Base-by-base conservation (phyloP, 2,329 filamentous ascomycete genomes). In the Tricladium varicosporioides region DNA sequence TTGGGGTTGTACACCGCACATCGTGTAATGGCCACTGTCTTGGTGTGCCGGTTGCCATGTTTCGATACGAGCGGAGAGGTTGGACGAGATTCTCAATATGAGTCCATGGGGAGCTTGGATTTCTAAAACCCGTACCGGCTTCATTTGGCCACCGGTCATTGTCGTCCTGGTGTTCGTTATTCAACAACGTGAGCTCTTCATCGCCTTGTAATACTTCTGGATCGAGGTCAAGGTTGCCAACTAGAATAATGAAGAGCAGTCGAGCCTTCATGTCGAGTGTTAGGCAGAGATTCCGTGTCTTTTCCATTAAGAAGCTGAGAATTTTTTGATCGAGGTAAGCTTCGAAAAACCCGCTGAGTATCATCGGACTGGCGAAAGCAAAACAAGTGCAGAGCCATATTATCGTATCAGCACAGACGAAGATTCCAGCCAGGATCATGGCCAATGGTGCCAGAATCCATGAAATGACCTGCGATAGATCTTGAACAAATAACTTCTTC, bases 401-500 rank as follows among this genome's bases (percentile, higher is more conserved):
- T 2, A 61, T 33, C 4, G 56, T 63, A 44, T 64, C 62, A 11
- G 46, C 33, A 18, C 44, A 19, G 1, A 55, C 58, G 14, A 53
- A 45, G 18, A 61, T 16, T 1, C 48, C 57, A 27, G 58, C 56
- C 10, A 60, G 14, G 5, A 64, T 46, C 51, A 62, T 56, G 5
- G 54, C 56, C 11, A 61, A 51, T 8, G 56, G 56, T 13, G 49
- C 55, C 7, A 55, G 13, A 5, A 62, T 19, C 44, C 49, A 60
- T 5, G 53, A 53, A 4, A 58, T 36, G 2, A 52, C 11, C 11
- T 47, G 45, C 22, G 53, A 57, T 22, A 61, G 11, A 44, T 71
- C 68, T 15, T 65, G 56, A n/a, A 68, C 65, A n/a, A 69, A 60
- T 7, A 70, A 46, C 5, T 67, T 62, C 1, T 67, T 65, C 44